Conservation (phyloP, 1,284 basidiomycete genomes). For the Xerocomus amazonicus region DNA sequence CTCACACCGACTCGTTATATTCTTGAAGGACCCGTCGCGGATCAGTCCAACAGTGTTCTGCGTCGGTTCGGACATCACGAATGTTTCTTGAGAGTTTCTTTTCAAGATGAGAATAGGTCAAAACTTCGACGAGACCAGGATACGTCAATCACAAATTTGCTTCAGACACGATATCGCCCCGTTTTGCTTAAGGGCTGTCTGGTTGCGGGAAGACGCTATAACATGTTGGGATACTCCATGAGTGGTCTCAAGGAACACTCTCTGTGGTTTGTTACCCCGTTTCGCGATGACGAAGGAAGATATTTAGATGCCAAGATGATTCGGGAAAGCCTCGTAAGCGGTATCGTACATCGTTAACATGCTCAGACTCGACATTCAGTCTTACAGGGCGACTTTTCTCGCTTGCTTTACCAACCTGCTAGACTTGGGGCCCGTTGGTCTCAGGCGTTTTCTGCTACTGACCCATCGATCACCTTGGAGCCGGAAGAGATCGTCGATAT, state of each 20-base stretch:
- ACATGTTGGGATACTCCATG: conserved; percentile 61
- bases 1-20: conserved; percentile 51
- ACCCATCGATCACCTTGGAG: conserved; percentile 38
- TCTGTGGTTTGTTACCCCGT: conserved; percentile 57
- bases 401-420: conserved; percentile 38
- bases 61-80: conserved; percentile 47
- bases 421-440: conserved; percentile 49
- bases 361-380: conserved; percentile 3
- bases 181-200: conserved; percentile 44
- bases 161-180: conserved; percentile 42
- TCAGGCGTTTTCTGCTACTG: conserved; percentile 52
- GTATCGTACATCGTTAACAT: not conserved
- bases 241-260: conserved; percentile 55
- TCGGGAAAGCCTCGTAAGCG: conserved; percentile 32
- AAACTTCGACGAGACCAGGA: conserved; percentile 48
- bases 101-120: conserved; percentile 57
- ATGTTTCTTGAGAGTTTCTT: conserved; percentile 60
- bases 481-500: conserved; percentile 33
- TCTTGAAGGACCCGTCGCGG: conserved; percentile 52
- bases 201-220: conserved; percentile 52
- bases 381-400: conserved; percentile 38
- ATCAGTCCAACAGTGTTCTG: conserved; percentile 60
- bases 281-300: conserved; percentile 27
- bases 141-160: conserved; percentile 42
- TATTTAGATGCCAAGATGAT: conserved; percentile 31